Evolutionary conservation across 2,329 filamentous ascomycete species (phyloP).

Genomic region (Dactylellina cionopaga): DNA sequence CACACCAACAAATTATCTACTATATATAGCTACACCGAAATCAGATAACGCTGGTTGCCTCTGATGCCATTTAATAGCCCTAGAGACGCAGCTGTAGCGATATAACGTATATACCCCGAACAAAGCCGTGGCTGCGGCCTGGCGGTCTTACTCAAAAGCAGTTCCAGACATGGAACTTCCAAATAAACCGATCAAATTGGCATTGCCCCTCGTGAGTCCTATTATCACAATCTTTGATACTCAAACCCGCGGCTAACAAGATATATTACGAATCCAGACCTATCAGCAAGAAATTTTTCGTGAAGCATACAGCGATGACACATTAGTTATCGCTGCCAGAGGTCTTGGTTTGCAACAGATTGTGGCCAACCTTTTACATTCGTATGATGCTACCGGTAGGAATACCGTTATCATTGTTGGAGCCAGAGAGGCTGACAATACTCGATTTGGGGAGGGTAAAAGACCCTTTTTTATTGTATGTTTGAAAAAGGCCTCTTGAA

Average conservation of each 20-base stretch:
- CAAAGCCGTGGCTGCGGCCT: no score
- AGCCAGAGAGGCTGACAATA: conserved; percentile 91
- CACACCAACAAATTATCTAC: no score
- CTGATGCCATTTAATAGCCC: no score
- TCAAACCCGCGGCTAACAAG: no score
- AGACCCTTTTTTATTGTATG: conserved; percentile 20
- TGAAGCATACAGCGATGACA: conserved; percentile 88
- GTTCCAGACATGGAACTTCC: conserved; percentile 59
- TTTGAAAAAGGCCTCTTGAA: background rate
- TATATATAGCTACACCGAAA: no score
- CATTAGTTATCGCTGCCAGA: conserved; percentile 88
- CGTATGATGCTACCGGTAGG: conserved; percentile 94
- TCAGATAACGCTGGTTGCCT: no score
- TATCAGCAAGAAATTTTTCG: conserved; percentile 97
- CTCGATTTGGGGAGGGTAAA: conserved; percentile 90
- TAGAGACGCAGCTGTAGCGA: no score
- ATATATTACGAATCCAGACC: conserved; percentile 71
- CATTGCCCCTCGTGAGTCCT: conserved; percentile 73
- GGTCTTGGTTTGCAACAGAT: conserved; percentile 91
- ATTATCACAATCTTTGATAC: no score
- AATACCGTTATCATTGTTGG: conserved; percentile 90
- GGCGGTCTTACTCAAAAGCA: no score
- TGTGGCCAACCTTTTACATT: conserved; percentile 94
- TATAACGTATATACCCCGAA: no score
- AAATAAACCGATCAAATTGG: conserved; percentile 82